Percentiles rank a stretch among this genome's conserved stretches.
Evolutionary conservation across 2,329 filamentous ascomycete species (phyloP).

Genomic region (Passalora sequoiae): DNA sequence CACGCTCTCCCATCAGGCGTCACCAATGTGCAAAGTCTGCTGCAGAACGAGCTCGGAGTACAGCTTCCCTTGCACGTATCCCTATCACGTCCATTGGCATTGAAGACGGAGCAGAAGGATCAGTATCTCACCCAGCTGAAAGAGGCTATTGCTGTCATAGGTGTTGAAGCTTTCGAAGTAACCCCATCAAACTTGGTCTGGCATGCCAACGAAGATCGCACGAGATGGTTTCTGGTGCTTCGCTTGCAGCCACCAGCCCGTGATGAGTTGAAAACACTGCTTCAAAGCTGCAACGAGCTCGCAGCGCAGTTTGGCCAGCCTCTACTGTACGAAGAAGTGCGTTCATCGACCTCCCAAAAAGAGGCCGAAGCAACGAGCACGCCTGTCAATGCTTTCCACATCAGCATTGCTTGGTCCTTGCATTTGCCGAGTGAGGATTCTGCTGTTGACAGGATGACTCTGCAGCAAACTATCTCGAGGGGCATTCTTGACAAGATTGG

Average conservation of each 20-base stretch:
- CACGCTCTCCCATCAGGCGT: conserved; percentile 4
- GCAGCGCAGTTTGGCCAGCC: conserved; percentile 61
- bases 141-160: conserved; percentile 37
- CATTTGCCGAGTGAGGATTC: conserved; percentile 51
- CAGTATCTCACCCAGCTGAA: conserved; percentile 58
- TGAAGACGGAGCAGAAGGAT: conserved; percentile 67
- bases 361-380: not conserved
- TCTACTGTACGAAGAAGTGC: conserved; percentile 56
- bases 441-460: not conserved
- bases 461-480: conserved; percentile 3
- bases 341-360: conserved; percentile 21
- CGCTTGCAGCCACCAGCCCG: conserved; percentile 44
- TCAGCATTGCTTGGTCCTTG: conserved; percentile 84
- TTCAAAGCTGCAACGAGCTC: conserved; percentile 62
- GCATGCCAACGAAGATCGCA: conserved; percentile 62
- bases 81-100: conserved; percentile 72
- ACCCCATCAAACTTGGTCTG: conserved; percentile 51
- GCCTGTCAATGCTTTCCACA: conserved; percentile 57
- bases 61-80: conserved; percentile 84
- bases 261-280: conserved; percentile 47
- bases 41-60: conserved; percentile 71
- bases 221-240: conserved; percentile 79
- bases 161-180: conserved; percentile 45
- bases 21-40: conserved; percentile 57
- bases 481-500: conserved; percentile 13